A percentile compares a stretch with the other conserved stretches of the same genome.
phyloP scores from a whole-genome alignment of 2,329 filamentous ascomycete species.

The Penicillium oxalicum region DNA sequence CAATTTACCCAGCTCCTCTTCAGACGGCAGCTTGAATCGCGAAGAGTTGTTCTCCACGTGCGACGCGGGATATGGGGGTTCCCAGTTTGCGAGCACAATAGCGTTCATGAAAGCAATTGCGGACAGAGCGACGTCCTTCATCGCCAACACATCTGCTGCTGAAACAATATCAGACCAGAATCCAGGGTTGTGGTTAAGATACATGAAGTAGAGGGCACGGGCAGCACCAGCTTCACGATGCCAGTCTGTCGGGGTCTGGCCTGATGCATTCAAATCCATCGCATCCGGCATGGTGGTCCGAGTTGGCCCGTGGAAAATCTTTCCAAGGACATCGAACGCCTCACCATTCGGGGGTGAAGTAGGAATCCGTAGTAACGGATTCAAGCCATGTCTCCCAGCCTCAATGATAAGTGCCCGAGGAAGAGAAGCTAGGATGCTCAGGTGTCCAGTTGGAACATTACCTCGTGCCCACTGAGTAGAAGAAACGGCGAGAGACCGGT shows the following conservation, averaged over 20 bases:
- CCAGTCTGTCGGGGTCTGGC: conserved; percentile 35
- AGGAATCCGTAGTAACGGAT: conserved; percentile 47
- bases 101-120: conserved; percentile 49
- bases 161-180: conserved; percentile 50
- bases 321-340: conserved; percentile 50
- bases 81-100: conserved; percentile 52
- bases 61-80: conserved; percentile 31
- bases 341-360: conserved; percentile 49
- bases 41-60: conserved; percentile 16
- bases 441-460: conserved; percentile 50
- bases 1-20: conserved; percentile 33
- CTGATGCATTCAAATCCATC: conserved; percentile 28
- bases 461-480: conserved; percentile 48
- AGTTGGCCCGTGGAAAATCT: conserved; percentile 50
- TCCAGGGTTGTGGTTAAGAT: conserved; percentile 45
- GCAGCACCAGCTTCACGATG: conserved; percentile 48
- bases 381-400: conserved; percentile 31
- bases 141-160: conserved; percentile 52
- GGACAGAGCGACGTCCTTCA: conserved; percentile 52
- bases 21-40: conserved; percentile 37
- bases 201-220: conserved; percentile 51
- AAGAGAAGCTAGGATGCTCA: conserved; percentile 53
- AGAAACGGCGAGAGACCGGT: conserved; percentile 41
- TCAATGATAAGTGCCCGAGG: conserved; percentile 50
- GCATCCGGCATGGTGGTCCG: conserved; percentile 20